Conservation (phyloP, 2,329 filamentous ascomycete species). For the Pyrenochaeta sp. region DNA sequence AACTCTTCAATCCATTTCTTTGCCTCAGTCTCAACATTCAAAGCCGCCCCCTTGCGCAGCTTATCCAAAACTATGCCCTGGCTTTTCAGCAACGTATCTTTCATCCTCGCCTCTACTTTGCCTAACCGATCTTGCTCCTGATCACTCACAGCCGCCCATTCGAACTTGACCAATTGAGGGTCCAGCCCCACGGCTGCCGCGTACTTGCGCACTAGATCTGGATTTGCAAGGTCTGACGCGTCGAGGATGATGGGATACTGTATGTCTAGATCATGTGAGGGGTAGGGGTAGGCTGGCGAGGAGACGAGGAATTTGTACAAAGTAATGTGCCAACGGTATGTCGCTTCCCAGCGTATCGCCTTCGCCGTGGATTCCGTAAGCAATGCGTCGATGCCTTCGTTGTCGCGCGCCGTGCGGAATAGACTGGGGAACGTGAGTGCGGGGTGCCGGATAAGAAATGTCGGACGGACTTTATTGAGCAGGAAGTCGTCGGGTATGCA, state of each 20-base stretch:
- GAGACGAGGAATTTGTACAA: conserved; percentile 22
- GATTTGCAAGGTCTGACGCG: conserved; percentile 20
- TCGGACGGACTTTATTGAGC: conserved; percentile 6
- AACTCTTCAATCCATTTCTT: conserved; percentile 28
- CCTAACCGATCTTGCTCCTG: conserved; percentile 11
- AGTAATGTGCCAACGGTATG: conserved; percentile 22
- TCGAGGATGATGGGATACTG: conserved; percentile 26
- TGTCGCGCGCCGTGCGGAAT: conserved; percentile 24
- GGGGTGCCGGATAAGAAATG: conserved; percentile 33
- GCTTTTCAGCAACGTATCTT: conserved; percentile 27
- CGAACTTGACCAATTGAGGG: conserved; percentile 7
- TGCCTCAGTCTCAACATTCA: conserved; percentile 13
- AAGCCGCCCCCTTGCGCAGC: neutral
- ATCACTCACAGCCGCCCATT: conserved; percentile 17
- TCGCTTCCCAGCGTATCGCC: conserved; percentile 21
- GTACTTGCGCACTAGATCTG: conserved; percentile 20
- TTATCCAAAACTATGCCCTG: conserved; percentile 22
- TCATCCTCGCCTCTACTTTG: conserved; percentile 22
- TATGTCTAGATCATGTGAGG: conserved; percentile 1
- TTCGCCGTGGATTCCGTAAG: neutral
- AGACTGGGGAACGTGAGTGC: conserved; percentile 24
- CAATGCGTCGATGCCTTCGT: conserved; percentile 13
- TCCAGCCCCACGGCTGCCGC: conserved; percentile 22
- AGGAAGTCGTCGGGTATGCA: conserved; percentile 19
- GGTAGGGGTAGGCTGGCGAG: neutral